Percentiles rank a stretch among this genome's conserved stretches.
phyloP scores from a whole-genome alignment of 2,329 filamentous ascomycete species.

The Calycina herbarum region DNA sequence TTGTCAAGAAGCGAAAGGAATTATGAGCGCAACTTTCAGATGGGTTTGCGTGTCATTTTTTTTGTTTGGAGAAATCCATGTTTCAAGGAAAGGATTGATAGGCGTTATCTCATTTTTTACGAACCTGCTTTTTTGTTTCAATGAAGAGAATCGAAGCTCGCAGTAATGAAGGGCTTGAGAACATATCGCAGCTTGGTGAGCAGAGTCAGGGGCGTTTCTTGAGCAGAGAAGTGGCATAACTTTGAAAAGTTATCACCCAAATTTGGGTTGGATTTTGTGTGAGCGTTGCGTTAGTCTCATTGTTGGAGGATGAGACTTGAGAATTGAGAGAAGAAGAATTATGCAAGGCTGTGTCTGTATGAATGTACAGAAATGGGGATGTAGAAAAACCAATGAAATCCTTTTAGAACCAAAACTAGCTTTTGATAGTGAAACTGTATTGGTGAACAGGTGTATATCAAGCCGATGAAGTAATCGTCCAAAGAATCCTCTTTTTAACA shows the following conservation, averaged over 20 bases:
- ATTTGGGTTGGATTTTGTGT: background rate
- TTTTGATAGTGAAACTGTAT: background rate
- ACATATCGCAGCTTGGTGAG: background rate
- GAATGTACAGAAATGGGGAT: background rate
- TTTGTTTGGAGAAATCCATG: background rate
- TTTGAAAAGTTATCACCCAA: background rate
- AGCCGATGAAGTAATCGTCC: no score
- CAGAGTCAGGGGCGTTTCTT: background rate
- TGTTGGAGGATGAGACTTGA: background rate
- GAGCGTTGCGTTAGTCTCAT: background rate
- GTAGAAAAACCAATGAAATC: background rate
- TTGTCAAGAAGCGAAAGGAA: conserved; percentile 16
- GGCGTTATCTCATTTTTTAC: background rate
- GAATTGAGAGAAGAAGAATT: background rate
- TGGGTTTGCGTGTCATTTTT: background rate
- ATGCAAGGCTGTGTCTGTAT: background rate
- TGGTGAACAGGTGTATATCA: no score
- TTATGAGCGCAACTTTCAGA: background rate
- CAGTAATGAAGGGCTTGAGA: background rate
- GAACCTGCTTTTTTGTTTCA: background rate
- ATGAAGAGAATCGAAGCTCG: background rate
- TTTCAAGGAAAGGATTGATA: background rate
- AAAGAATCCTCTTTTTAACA: no score
- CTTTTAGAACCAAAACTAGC: background rate
- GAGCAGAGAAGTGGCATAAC: background rate